Evolutionary conservation across 176 grass and related monocot species (phyloP).

Genomic region (Oryza officinalis): DNA sequence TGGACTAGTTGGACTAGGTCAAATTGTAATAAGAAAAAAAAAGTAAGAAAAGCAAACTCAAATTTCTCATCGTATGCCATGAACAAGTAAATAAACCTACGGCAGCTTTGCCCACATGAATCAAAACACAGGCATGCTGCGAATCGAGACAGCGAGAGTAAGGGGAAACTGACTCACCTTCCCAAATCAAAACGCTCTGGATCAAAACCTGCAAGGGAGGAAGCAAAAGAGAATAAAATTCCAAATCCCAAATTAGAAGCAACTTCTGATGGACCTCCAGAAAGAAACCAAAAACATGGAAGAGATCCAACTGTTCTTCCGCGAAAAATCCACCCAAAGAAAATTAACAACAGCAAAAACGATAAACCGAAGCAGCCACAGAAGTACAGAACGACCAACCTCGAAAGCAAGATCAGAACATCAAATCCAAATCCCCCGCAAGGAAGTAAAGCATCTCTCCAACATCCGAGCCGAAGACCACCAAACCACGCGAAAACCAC

Average conservation of each 20-base stretch:
- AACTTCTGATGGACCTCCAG: background rate
- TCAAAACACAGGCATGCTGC: background rate
- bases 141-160: background rate
- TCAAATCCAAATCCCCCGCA: background rate
- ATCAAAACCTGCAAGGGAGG: conserved; percentile 35
- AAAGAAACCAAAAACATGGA: background rate
- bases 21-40: background rate
- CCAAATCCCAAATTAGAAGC: background rate
- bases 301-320: background rate
- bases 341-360: background rate
- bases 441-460: background rate
- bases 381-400: background rate
- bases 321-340: background rate
- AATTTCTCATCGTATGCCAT: background rate
- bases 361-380: background rate
- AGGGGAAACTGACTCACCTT: background rate
- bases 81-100: background rate
- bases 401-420: background rate
- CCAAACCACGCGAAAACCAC: background rate
- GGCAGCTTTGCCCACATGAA: background rate
- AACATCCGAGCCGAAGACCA: background rate
- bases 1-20: background rate
- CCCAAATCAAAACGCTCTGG: conserved; percentile 10
- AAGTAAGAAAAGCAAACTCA: background rate
- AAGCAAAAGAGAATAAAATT: background rate